phyloP scores from a whole-genome alignment of 306 rosid species.

The Acacia melanoxylon region DNA sequence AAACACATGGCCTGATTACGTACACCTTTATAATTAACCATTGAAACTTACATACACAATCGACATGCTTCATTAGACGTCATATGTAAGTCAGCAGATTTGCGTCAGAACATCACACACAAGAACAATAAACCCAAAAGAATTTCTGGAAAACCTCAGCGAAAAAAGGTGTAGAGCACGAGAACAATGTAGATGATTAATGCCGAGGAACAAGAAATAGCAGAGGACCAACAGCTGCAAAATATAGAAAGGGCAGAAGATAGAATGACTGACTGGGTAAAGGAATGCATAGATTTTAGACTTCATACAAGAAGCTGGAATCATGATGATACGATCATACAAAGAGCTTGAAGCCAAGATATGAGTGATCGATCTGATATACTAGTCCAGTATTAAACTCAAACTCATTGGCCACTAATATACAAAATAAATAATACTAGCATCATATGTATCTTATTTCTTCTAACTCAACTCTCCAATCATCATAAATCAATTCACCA shows the following conservation, averaged over 20 bases:
- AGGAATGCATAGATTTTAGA: too few relatives aligned
- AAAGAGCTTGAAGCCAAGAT: background rate
- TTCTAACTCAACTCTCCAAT: background rate
- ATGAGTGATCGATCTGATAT: background rate
- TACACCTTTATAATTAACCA: background rate
- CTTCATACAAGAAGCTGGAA: background rate
- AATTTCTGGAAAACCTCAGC: conserved; percentile 34
- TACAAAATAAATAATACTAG: background rate
- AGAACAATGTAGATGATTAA: conserved; percentile 61
- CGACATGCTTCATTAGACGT: background rate
- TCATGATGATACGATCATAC: background rate
- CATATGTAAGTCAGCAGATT: background rate
- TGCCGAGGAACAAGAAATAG: conserved; percentile 67
- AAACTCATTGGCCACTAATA: background rate
- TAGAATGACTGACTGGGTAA: too few relatives aligned
- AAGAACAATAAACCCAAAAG: background rate
- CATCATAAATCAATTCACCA: background rate
- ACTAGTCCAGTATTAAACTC: background rate
- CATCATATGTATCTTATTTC: background rate
- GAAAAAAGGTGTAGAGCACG: conserved; percentile 64
- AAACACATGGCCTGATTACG: too few relatives aligned
- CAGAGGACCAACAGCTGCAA: too few relatives aligned
- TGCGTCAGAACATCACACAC: too few relatives aligned
- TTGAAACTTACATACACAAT: background rate
- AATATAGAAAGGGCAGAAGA: too few relatives aligned